phyloP scores from a whole-genome alignment of 1,284 basidiomycete species.

The Malassezia yamatoensis region DNA sequence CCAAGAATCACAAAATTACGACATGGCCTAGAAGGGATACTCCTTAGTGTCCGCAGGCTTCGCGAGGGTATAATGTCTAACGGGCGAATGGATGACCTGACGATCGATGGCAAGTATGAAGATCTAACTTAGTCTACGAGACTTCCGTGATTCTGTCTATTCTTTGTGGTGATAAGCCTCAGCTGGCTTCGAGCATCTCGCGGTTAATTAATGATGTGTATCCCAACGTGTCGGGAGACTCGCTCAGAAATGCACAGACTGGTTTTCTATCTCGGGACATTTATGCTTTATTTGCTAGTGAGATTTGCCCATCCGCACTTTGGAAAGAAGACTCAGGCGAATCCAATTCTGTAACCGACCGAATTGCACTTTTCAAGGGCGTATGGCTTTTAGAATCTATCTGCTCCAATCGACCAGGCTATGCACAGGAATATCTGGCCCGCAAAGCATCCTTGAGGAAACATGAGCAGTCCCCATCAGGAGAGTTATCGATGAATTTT shows the following conservation, averaged over 20 bases:
- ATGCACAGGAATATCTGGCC: conserved; percentile 10
- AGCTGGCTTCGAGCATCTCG: not conserved
- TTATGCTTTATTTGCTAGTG: not conserved
- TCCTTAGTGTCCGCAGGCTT: conserved; percentile 9
- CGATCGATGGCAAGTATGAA: conserved; percentile 4
- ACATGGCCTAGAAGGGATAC: not conserved
- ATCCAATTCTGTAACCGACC: too few relatives aligned
- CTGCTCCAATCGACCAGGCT: not conserved
- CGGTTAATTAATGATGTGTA: conserved; percentile 9
- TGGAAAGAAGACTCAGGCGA: not conserved
- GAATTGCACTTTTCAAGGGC: not conserved
- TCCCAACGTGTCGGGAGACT: not conserved
- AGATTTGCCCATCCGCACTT: not conserved
- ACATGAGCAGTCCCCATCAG: too few relatives aligned
- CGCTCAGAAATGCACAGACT: not conserved
- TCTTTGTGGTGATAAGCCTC: not conserved
- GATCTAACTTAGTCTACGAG: conserved; percentile 4
- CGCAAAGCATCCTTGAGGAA: not conserved
- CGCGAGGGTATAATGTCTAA: conserved; percentile 14
- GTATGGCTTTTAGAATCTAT: conserved; percentile 11
- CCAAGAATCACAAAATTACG: not conserved
- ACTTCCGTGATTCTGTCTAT: conserved; percentile 9
- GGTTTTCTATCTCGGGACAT: not conserved
- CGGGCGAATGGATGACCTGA: conserved; percentile 3
- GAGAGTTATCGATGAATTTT: not conserved